Evolutionary conservation across 1,139 yeast species (phyloP).

Genomic region (Magnusiomyces suaveolens): DNA sequence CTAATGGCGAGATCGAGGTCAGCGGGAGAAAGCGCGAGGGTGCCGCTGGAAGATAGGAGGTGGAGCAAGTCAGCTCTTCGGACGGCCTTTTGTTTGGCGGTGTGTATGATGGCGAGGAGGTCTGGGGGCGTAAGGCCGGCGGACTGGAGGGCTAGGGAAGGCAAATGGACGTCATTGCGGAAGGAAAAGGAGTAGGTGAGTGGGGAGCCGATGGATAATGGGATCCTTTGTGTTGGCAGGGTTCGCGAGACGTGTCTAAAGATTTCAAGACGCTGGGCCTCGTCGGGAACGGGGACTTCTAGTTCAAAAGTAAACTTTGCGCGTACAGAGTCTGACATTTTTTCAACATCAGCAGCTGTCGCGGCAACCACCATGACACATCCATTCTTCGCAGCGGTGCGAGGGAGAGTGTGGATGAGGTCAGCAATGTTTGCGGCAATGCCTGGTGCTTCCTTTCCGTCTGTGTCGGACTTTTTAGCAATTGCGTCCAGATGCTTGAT

Average conservation of each 20-base stretch:
- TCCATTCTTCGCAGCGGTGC: slow-evolving; percentile 8
- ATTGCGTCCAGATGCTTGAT: slow-evolving; percentile 68
- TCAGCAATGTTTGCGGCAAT: slow-evolving; percentile 52
- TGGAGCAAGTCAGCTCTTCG: slow-evolving; percentile 39
- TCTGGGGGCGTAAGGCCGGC: slow-evolving; percentile 92
- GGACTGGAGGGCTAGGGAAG: slow-evolving; percentile 66
- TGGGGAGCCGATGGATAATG: slow-evolving; percentile 15
- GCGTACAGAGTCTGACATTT: slow-evolving; percentile 56
- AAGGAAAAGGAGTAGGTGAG: slow-evolving; percentile 19
- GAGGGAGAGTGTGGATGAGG: slow-evolving; percentile 48
- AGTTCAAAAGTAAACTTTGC: slow-evolving; percentile 70
- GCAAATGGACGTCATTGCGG: slow-evolving; percentile 48
- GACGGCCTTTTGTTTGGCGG: slow-evolving; percentile 51
- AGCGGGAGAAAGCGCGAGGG: slow-evolving; percentile 45
- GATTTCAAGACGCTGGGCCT: slow-evolving; percentile 57
- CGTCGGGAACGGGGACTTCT: slow-evolving; percentile 67
- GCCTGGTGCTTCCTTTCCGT: slow-evolving; percentile 44
- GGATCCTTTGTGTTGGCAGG: slow-evolving; percentile 16
- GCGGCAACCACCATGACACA: slow-evolving; percentile 49
- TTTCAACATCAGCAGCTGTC: slow-evolving; percentile 65
- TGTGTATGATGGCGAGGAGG: slow-evolving; percentile 57
- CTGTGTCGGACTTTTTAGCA: slow-evolving; percentile 60
- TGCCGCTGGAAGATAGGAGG: slow-evolving; percentile 36
- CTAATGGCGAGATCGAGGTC: slow-evolving; percentile 69
- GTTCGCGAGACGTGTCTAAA: slow-evolving; percentile 41